phyloP scores from a whole-genome alignment of 192 early-diverging fungal genomes.

The Ambispora gerdemannii region DNA sequence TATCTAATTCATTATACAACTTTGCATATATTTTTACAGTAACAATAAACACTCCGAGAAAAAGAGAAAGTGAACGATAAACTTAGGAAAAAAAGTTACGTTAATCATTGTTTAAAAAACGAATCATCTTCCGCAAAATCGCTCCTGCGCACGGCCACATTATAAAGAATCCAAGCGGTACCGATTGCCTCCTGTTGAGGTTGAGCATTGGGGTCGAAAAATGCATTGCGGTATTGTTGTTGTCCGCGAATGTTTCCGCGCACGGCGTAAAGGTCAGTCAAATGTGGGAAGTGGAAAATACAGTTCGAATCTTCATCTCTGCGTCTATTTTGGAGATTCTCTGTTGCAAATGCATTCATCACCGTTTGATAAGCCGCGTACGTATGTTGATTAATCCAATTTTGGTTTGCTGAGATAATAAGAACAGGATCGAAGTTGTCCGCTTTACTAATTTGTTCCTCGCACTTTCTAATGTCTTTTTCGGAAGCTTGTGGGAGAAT shows the following conservation, averaged over 20 bases:
- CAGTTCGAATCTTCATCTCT: background rate
- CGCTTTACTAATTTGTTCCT: background rate
- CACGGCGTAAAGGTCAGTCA: background rate
- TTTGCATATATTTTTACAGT: no score
- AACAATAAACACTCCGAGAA: no score
- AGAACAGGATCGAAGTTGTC: constrained; percentile 14
- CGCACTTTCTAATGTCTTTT: constrained; percentile 9
- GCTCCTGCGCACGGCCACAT: background rate
- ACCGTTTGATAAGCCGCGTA: background rate
- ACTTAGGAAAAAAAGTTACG: no score
- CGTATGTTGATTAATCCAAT: constrained; percentile 5
- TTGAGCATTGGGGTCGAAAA: no score
- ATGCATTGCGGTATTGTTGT: no score
- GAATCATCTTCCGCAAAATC: constrained; percentile 5
- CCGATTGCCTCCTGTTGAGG: constrained; percentile 1
- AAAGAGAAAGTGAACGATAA: no score
- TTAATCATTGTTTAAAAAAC: constrained; percentile 19
- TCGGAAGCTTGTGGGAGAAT: constrained; percentile 14
- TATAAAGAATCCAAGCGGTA: constrained; percentile 14
- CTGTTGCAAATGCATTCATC: constrained; percentile 17
- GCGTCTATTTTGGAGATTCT: background rate
- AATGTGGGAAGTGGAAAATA: background rate
- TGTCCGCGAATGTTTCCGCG: background rate
- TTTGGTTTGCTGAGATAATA: background rate
- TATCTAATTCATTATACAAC: no score